These are phyloP conservation scores for Gnomoniopsis sp. DNA, from an alignment of 2,329 filamentous ascomycete genomes.

Conservation along the genomic window DNA sequence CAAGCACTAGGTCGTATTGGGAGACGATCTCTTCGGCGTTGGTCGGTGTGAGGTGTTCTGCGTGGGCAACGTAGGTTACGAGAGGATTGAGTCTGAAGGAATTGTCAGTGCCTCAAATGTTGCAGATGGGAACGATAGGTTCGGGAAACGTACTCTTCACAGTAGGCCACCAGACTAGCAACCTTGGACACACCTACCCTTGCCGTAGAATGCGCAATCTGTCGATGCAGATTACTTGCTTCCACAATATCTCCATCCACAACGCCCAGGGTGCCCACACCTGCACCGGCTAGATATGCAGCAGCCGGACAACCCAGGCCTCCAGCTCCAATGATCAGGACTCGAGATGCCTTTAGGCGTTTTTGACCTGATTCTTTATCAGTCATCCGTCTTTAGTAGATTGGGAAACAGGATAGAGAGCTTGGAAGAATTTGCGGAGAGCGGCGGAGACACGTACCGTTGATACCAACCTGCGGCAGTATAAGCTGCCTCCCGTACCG, in stretches of 20 bases:
- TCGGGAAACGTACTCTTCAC: slow-evolving; percentile 45
- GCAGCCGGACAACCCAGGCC: slow-evolving; percentile 90
- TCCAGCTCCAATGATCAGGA: slow-evolving; percentile 83
- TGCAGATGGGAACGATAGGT: neutral
- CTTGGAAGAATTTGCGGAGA: too few relatives aligned
- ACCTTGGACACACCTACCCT: slow-evolving; percentile 77
- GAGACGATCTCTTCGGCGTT: slow-evolving; percentile 66
- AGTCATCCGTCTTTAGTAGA: too few relatives aligned
- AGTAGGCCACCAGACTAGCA: slow-evolving; percentile 64
- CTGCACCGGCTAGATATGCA: slow-evolving; percentile 87
- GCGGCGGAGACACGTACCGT: too few relatives aligned
- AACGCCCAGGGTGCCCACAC: slow-evolving; percentile 77
- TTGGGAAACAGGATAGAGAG: too few relatives aligned
- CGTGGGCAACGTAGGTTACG: slow-evolving; percentile 61
- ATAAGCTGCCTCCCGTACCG: slow-evolving; percentile 91
- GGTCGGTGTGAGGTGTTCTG: slow-evolving; percentile 61
- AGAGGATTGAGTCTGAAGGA: slow-evolving; percentile 66
- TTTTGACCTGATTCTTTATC: slow-evolving; percentile 62
- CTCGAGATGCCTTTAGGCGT: slow-evolving; percentile 62
- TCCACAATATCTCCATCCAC: slow-evolving; percentile 89
- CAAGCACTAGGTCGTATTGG: slow-evolving; percentile 78
- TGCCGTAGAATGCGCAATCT: slow-evolving; percentile 73
- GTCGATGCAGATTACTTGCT: slow-evolving; percentile 85
- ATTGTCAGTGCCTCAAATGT: neutral
- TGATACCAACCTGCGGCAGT: slow-evolving; percentile 73